Evolutionary conservation across 805 yeast genomes (phyloP).

Genomic region (Suhomyces prunicola): DNA sequence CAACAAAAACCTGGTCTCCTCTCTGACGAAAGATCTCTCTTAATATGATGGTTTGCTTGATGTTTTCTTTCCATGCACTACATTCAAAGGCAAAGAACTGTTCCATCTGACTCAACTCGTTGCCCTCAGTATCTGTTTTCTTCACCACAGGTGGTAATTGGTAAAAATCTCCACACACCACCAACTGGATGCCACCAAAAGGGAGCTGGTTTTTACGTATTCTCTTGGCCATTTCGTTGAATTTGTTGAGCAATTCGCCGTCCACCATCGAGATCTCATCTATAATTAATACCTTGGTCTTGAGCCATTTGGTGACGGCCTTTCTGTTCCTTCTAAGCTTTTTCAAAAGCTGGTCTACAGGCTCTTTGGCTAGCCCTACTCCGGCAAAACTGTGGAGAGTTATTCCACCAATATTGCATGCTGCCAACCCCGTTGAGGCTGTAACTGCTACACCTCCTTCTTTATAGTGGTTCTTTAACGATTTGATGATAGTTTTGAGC

Average conservation of each 20-base stretch:
- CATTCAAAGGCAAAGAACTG: conserved; percentile 63
- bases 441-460: conserved; percentile 64
- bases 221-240: conserved; percentile 56
- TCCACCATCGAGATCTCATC: conserved; percentile 85
- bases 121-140: conserved; percentile 25
- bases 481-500: conserved; percentile 59
- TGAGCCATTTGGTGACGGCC: conserved; percentile 52
- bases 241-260: conserved; percentile 60
- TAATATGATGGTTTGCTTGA: conserved; percentile 56
- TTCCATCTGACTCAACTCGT: conserved; percentile 18
- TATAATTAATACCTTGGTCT: conserved; percentile 56
- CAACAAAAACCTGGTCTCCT: conserved; percentile 65
- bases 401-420: conserved; percentile 76
- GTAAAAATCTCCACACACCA: conserved; percentile 78
- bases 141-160: conserved; percentile 73
- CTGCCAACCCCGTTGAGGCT: conserved; percentile 84
- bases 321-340: conserved; percentile 54
- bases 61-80: conserved; percentile 56
- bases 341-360: conserved; percentile 42
- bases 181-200: conserved; percentile 78
- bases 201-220: conserved; percentile 49
- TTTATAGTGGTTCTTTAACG: conserved; percentile 45
- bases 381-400: conserved; percentile 78
- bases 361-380: conserved; percentile 67
- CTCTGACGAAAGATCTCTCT: conserved; percentile 72